Evolutionary conservation across 768 basidiomycete species (phyloP), one percentile per base, ranked within the genome.

Genomic region (Chlorophyllum brunneum): DNA sequence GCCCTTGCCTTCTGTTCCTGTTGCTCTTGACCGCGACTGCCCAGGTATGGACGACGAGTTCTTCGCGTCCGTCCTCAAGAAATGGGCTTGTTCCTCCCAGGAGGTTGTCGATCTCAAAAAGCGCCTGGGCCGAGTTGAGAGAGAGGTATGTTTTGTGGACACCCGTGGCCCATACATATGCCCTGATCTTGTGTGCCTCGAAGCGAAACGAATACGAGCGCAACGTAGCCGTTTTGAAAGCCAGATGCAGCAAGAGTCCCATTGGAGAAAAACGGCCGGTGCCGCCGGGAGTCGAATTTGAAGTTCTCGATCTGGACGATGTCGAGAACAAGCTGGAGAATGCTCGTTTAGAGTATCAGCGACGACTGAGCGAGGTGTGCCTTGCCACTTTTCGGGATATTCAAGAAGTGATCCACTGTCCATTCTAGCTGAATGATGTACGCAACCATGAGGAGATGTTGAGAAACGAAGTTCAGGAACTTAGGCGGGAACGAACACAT

Each of bases 21-120:
- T 16, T 23, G 33, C 11, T 27, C 38, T 42, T 18, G 41, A 44
- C 41, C 46, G 27, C 51, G 30, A 41, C 20, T 46, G 54, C 43
- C 37, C 48, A 58, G 56, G 48, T 46, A 69, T 67, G 65, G 69
- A 71, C 53, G 69, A 67, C 55, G 64, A 63, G 0, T 71, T 70
- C 48, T 70, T 53, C 51, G 51, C 51, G 51, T 53, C 51, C 36
- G 62, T 70, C 29, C 54, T 70, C 46, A 68, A 68, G 59, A 66
- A 64, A 51, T 71, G 68, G 68, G 70, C 69, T n/a, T 66, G 70
- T 27, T 67, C 71, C 9, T 68, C 65, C 38, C 64, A 67, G 43
- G 63, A 58, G 23, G 64, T 66, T 18, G 63, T 68, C 43, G 56
- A 55, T 34, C 62, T 74, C 51, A 67, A 65, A 57, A 60, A 63